Percentiles rank a stretch among this genome's conserved stretches.
These are phyloP conservation scores for Wickerhamiella sorbophila DNA, from an alignment of 805 yeast species.

Conservation along the genomic window DNA sequence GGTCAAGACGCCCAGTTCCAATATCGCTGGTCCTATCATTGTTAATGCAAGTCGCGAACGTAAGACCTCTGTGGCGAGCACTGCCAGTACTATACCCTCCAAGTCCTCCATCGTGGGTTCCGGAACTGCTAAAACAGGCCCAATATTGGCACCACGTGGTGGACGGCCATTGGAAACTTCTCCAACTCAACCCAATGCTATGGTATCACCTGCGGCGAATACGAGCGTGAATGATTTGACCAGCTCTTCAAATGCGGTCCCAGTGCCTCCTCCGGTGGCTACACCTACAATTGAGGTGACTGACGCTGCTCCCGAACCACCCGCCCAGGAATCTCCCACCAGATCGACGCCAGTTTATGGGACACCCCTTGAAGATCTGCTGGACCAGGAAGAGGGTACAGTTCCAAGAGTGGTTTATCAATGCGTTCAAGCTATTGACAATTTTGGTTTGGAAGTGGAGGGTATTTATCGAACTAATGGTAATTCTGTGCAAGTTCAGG, in stretches of 20 bases:
- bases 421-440: slow-evolving; percentile 77
- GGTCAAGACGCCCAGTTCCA: too few species aligned
- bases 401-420: slow-evolving; percentile 84
- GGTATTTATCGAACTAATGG: slow-evolving; percentile 87
- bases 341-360: slow-evolving; percentile 52
- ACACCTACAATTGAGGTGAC: slow-evolving; percentile 10
- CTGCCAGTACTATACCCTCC: slow-evolving; percentile 9
- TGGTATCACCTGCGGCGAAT: too few species aligned
- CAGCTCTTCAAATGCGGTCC: not conserved
- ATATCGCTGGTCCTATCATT: too few species aligned
- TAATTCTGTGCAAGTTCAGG: slow-evolving; percentile 57
- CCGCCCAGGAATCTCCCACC: slow-evolving; percentile 21
- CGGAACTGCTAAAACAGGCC: slow-evolving; percentile 22
- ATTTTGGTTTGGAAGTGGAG: slow-evolving; percentile 69
- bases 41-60: slow-evolving; percentile 2
- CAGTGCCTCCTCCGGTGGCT: slow-evolving; percentile 1
- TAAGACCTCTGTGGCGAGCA: slow-evolving; percentile 4
- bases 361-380: slow-evolving; percentile 59
- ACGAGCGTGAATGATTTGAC: not conserved
- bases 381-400: slow-evolving; percentile 73
- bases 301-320: slow-evolving; percentile 7
- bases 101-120: slow-evolving; percentile 12
- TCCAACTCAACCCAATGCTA: too few species aligned
- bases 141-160: slow-evolving; percentile 11
- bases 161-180: slow-evolving; percentile 1